Evolutionary conservation across 2,329 filamentous ascomycete species (phyloP).

Genomic region (Xylariomycetidae sp.): DNA sequence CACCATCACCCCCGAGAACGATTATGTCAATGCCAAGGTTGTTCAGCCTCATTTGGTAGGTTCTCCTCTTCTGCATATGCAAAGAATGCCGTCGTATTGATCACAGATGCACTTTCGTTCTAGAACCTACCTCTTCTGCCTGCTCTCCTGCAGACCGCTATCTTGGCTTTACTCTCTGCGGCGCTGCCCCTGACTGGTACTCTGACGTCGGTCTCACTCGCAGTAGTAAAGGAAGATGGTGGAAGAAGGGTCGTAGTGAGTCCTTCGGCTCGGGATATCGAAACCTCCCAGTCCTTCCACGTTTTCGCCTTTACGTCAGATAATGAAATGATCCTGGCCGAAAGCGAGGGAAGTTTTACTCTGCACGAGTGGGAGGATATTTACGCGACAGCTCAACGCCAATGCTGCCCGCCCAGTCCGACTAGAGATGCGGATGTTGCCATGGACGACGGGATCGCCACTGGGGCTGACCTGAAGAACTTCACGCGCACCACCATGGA

Average conservation of each 20-base stretch:
- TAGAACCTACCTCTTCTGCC: conserved; percentile 78
- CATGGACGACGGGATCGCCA: conserved; percentile 40
- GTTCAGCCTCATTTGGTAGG: conserved; percentile 57
- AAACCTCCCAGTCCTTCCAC: conserved; percentile 66
- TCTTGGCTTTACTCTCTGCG: conserved; percentile 75
- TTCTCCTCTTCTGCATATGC: conserved; percentile 5
- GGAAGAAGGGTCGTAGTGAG: conserved; percentile 45
- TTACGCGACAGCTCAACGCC: conserved; percentile 57
- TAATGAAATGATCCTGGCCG: conserved; percentile 67
- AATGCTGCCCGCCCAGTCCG: conserved; percentile 52
- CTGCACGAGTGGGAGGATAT: conserved; percentile 71
- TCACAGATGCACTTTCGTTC: conserved; percentile 4
- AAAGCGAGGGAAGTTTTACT: conserved; percentile 78
- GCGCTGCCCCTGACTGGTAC: conserved; percentile 75
- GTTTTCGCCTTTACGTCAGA: conserved; percentile 78
- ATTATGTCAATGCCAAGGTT: conserved; percentile 57
- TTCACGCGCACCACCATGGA: conserved; percentile 61
- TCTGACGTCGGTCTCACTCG: conserved; percentile 61
- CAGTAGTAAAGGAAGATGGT: conserved; percentile 43
- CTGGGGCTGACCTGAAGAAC: conserved; percentile 47
- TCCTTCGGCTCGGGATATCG: conserved; percentile 59
- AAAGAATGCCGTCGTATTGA: conserved; percentile 15
- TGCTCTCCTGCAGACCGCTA: conserved; percentile 72
- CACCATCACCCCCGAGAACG: conserved; percentile 62
- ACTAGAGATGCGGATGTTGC: conserved; percentile 36